Conservation (phyloP, 176 grass and related monocot species). For the Oropetium thomaeum region DNA sequence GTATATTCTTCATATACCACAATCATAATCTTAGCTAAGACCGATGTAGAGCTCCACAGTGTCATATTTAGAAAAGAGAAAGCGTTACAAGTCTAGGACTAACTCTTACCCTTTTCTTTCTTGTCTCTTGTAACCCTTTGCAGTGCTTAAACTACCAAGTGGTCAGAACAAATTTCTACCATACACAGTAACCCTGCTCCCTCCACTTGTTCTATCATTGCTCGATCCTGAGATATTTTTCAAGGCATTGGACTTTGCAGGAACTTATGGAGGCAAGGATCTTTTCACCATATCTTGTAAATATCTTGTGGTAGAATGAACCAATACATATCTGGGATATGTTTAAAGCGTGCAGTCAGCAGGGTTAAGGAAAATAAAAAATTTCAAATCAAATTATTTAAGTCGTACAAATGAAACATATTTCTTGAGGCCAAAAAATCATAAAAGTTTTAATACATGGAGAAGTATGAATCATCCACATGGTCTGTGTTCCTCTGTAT, state of each 20-base stretch:
- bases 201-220: slow-evolving; percentile 71
- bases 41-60: too few species aligned
- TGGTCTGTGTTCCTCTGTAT: too few species aligned
- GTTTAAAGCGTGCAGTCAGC: too few species aligned
- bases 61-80: not conserved
- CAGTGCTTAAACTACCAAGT: slow-evolving; percentile 89
- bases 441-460: not conserved
- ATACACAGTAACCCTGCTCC: slow-evolving; percentile 71
- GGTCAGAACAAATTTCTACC: slow-evolving; percentile 72
- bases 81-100: not conserved
- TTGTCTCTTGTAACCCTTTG: slow-evolving; percentile 31
- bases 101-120: not conserved
- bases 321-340: not conserved
- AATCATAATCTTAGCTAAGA: slow-evolving; percentile 20
- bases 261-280: slow-evolving; percentile 94
- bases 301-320: not conserved
- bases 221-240: slow-evolving; percentile 97
- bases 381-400: not conserved
- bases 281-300: not conserved
- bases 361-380: not conserved
- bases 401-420: not conserved
- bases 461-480: not conserved
- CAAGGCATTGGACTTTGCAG: slow-evolving; percentile 96
- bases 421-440: not conserved
- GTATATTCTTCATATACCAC: slow-evolving; percentile 25